Percentiles rank a stretch among this genome's conserved stretches.
phyloP scores from a whole-genome alignment of 1,139 yeast genomes.

The Candida sanyaensis region DNA sequence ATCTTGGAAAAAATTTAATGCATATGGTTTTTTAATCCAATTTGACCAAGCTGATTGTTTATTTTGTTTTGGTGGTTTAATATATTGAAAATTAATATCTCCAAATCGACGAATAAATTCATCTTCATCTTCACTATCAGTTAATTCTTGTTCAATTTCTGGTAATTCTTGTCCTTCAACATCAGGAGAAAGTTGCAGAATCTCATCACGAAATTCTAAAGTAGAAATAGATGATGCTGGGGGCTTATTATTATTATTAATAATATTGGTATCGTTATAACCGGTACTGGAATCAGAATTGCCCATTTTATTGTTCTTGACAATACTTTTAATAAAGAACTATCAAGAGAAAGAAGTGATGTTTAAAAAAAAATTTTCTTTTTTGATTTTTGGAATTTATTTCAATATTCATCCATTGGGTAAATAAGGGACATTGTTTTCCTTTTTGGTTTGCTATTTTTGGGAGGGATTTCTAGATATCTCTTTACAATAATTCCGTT shows the following conservation, averaged over 20 bases:
- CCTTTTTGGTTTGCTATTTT: too few species aligned
- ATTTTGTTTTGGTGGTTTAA: slow-evolving; percentile 42
- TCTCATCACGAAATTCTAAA: not conserved
- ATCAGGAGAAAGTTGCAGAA: not conserved
- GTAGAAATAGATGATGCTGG: not conserved
- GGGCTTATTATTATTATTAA: not conserved
- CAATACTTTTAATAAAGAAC: too few species aligned
- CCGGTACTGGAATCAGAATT: too few species aligned
- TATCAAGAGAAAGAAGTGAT: too few species aligned
- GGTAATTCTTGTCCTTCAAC: slow-evolving; percentile 8
- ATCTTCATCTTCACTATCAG: slow-evolving; percentile 43
- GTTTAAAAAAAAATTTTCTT: too few species aligned
- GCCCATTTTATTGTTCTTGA: too few species aligned
- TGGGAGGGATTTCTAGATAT: too few species aligned
- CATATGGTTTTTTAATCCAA: slow-evolving; percentile 58
- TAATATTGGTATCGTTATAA: too few species aligned
- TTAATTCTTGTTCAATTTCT: slow-evolving; percentile 16
- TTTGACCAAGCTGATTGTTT: slow-evolving; percentile 15
- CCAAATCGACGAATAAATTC: slow-evolving; percentile 54
- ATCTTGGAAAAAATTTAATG: slow-evolving; percentile 60
- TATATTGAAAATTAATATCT: slow-evolving; percentile 49
- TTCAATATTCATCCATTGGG: too few species aligned
- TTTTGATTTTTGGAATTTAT: too few species aligned
- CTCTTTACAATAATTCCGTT: too few species aligned
- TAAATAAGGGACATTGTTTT: too few species aligned